These are phyloP conservation scores for Fusarium devonianum DNA, from an alignment of 2,329 filamentous ascomycete species.

Conservation along the genomic window DNA sequence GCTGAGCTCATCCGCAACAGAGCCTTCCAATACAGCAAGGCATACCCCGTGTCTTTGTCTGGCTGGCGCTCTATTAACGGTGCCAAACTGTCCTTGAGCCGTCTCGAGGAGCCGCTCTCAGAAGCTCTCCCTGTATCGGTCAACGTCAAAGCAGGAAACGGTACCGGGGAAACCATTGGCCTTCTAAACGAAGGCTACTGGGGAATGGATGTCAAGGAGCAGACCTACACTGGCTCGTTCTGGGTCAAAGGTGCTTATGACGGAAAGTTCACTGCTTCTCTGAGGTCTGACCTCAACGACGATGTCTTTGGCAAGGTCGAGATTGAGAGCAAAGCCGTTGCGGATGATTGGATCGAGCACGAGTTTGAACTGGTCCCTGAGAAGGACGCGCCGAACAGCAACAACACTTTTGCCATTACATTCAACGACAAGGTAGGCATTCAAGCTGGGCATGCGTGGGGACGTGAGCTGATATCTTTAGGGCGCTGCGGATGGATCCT, in stretches of 20 bases:
- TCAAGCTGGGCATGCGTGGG: background rate
- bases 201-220: slow-evolving; percentile 61
- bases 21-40: slow-evolving; percentile 67
- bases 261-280: slow-evolving; percentile 56
- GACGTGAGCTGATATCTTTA: slow-evolving; percentile 15
- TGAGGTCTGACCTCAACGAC: slow-evolving; percentile 54
- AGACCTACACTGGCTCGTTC: slow-evolving; percentile 59
- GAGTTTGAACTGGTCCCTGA: slow-evolving; percentile 53
- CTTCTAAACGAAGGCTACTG: slow-evolving; percentile 63
- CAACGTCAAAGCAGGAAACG: slow-evolving; percentile 48
- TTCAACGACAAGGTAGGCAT: slow-evolving; percentile 51
- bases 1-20: slow-evolving; percentile 75
- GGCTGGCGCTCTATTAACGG: slow-evolving; percentile 55
- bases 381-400: slow-evolving; percentile 58
- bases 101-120: slow-evolving; percentile 57
- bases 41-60: slow-evolving; percentile 53
- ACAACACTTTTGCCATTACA: slow-evolving; percentile 63
- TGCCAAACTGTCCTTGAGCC: slow-evolving; percentile 56
- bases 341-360: slow-evolving; percentile 60
- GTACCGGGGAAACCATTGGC: slow-evolving; percentile 49
- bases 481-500: slow-evolving; percentile 49
- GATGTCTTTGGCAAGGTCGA: slow-evolving; percentile 56
- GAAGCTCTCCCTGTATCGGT: slow-evolving; percentile 60
- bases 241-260: slow-evolving; percentile 60
- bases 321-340: slow-evolving; percentile 52